phyloP scores from a whole-genome alignment of 2,329 filamentous ascomycete species.

The Trichophaea hybrida region DNA sequence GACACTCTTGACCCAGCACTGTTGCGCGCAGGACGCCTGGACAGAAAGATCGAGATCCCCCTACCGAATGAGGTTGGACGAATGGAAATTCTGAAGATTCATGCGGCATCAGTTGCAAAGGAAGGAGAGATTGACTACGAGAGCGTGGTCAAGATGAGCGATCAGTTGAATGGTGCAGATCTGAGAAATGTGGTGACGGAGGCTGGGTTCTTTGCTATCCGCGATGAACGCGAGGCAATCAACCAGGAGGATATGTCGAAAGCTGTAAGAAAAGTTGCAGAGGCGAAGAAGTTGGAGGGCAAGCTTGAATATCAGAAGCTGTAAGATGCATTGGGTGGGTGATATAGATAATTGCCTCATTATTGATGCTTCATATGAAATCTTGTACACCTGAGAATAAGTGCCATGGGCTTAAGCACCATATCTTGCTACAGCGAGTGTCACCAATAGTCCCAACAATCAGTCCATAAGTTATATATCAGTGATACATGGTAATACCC shows the following conservation, averaged over 20 bases:
- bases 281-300: conserved; percentile 95
- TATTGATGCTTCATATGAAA: too few relatives aligned
- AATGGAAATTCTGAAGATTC: conserved; percentile 96
- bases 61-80: conserved; percentile 93
- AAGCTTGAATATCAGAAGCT: conserved; percentile 97
- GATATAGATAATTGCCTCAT: not conserved
- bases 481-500: too few relatives aligned
- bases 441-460: too few relatives aligned
- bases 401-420: too few relatives aligned
- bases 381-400: too few relatives aligned
- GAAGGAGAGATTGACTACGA: conserved; percentile 98
- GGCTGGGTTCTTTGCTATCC: conserved; percentile 94
- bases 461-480: too few relatives aligned
- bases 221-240: conserved; percentile 89
- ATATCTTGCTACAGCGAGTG: too few relatives aligned
- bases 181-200: conserved; percentile 95
- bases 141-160: conserved; percentile 99
- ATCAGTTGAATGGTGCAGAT: conserved; percentile 94
- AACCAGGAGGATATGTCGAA: conserved; percentile 99
- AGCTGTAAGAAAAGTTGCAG: conserved; percentile 90
- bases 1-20: conserved; percentile 91
- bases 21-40: conserved; percentile 79
- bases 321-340: conserved; percentile 35
- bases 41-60: conserved; percentile 95
- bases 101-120: conserved; percentile 67